Base-by-base conservation (phyloP, 140 eudicot genomes). In the Ambrosia hybrid region DNA sequence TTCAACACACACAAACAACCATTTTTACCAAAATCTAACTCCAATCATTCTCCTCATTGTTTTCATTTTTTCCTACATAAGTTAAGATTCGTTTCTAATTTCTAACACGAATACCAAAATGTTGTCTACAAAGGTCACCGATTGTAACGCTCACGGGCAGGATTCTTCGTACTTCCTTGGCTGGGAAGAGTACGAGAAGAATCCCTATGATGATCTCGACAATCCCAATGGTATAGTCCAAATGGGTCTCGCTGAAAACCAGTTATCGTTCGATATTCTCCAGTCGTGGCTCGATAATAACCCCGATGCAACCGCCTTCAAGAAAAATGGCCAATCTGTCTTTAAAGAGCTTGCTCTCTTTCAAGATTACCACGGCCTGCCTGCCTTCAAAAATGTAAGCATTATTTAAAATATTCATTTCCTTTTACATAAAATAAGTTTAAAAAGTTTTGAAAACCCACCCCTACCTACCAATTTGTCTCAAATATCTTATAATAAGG, bases 181-280 rank as follows among this genome's bases (percentile, higher is more conserved):
- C 55, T 92, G 98, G 98, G 83, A 92, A 55, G 98, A 89, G 80
- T 92, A 92, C 73, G 96, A 92, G 83, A 92, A 89, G 80, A 89
- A 89, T 80, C 96, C 96, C 0, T 87, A 80, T 72, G 73, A 77
- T n/a, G 66, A 51, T 11, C 10, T 49, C 37, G 7, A 43, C 5
- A 84, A 84, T 48, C 88, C 83, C 0, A 17, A 70, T 9, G 88
- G 88, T 26, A 80, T 84, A 4, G 81, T 84, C 75, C 88, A 84
- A 67, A 84, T 84, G 88, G 88, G 88, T 9, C 83, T 84, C 0
- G 88, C 88, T 0, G 88, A 84, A 67, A 84, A 84, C 1, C 88
- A 83, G 55, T 52, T 82, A 4, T 78, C 83, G 0, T 78, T 82
- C 13, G 78, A 78, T 65, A 74, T 80, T 69, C 67, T 85, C 3